Evolutionary conservation across 2,329 filamentous ascomycete species (phyloP).

Genomic region (Apiospora arundinis): DNA sequence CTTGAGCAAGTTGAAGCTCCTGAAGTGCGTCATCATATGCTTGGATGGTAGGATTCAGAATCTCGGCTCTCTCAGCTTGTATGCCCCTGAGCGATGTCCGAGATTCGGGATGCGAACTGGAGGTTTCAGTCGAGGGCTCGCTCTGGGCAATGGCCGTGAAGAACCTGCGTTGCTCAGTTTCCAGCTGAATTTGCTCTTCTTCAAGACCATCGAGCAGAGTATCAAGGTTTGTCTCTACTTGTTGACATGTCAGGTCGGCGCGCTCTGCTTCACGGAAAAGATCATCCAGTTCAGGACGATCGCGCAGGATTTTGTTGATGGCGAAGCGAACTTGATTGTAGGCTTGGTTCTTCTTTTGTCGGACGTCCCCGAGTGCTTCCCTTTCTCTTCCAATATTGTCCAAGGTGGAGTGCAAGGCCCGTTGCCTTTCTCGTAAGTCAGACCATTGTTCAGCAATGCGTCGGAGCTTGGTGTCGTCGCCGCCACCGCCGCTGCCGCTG

Average conservation of each 20-base stretch:
- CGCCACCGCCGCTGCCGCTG: conserved; percentile 17
- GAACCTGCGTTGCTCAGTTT: conserved; percentile 35
- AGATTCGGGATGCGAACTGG: conserved; percentile 28
- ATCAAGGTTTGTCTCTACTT: conserved; percentile 37
- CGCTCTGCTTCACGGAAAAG: conserved; percentile 35
- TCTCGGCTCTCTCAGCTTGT: conserved; percentile 42
- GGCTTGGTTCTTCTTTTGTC: conserved; percentile 34
- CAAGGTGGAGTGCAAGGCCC: conserved; percentile 10
- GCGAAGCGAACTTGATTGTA: conserved; percentile 34
- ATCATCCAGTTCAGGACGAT: conserved; percentile 29
- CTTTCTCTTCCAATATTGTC: conserved; percentile 29
- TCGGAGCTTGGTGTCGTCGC: conserved; percentile 3
- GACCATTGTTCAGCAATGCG: conserved; percentile 22
- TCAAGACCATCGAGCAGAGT: conserved; percentile 38
- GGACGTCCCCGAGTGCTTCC: conserved; percentile 31
- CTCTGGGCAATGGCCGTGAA: conserved; percentile 31
- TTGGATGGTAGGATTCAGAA: conserved; percentile 55
- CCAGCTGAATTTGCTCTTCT: conserved; percentile 31
- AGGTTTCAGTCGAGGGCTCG: conserved; percentile 27
- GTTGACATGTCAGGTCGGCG: conserved; percentile 30
- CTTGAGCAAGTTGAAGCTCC: conserved; percentile 53
- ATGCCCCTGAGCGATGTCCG: conserved; percentile 38
- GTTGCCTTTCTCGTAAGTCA: conserved; percentile 19
- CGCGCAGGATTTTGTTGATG: conserved; percentile 30
- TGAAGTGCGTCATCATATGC: conserved; percentile 50